Base-by-base conservation (phyloP, 1,284 basidiomycete genomes). In the Cryptococcus sp. region DNA sequence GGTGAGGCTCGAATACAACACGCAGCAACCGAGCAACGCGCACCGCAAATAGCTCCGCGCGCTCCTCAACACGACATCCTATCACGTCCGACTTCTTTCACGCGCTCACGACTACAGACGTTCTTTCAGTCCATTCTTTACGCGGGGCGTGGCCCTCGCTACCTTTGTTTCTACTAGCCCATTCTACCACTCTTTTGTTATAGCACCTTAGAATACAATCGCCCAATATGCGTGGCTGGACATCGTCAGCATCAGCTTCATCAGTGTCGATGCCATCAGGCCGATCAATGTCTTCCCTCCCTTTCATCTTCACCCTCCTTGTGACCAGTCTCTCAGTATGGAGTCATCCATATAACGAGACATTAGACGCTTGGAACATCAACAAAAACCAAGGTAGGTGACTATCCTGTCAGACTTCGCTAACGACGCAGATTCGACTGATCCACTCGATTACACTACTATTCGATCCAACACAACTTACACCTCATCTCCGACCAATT, bases 401-500 rank as follows among this genome's bases (percentile, higher is more conserved):
- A 20, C 17, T 27, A 16, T 20, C 25, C 30, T 42, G 40, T 27
- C 16, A 41, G 38, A 43, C 49, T 41, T n/a, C 20, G 42, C 22
- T 52, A 20, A 50, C 4, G 45, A 22, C 42, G 82, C 85, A 79
- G 88, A 89, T 20, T 81, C 85, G 47, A 82, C 83, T 55, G 67
- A 72, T 43, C 85, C 88, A 13, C 78, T 86, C 40, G 83, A 93
- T 48, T 94, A 93, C 78, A 79, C 89, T 5, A 82, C 84, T 51
- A 70, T 68, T 17, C 82, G 86, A 53, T 76, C 83, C 16, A 88
- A 86, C 66, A 81, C 78, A 2, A 85, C 83, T 2, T 93, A 93
- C 78, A 88, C 85, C 0, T 82, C 83, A 0, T 92, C 90, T 0
- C 92, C 92, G 0, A 57, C 68, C n/a, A 94, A 94, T 78, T 95